Percentiles rank a stretch among this genome's conserved stretches.
phyloP scores from a whole-genome alignment of 2,329 filamentous ascomycete species.

The Amauroascus verrucosus region DNA sequence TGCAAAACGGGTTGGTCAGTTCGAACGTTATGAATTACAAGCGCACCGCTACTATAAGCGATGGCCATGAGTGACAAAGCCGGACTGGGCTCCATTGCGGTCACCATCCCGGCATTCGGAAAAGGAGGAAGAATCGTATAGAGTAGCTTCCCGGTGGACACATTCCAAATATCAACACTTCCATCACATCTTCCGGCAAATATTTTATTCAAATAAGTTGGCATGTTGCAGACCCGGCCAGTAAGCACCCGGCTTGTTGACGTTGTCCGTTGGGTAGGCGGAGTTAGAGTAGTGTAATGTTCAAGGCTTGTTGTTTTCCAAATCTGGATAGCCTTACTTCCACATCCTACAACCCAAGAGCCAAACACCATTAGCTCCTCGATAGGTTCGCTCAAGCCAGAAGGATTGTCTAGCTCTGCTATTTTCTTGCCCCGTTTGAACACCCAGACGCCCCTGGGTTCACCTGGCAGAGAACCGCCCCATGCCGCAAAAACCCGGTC shows the following conservation, averaged over 20 bases:
- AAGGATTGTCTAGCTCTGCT: constrained; percentile 60
- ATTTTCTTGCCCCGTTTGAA: constrained; percentile 85
- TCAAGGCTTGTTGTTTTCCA: constrained; percentile 78
- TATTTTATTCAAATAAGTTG: constrained; percentile 92
- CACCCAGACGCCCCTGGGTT: constrained; percentile 65
- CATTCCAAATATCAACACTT: constrained; percentile 92
- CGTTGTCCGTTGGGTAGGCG: constrained; percentile 47
- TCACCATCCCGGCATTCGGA: constrained; percentile 66
- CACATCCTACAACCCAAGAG: constrained; percentile 78
- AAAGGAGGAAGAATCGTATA: constrained; percentile 76
- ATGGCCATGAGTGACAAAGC: constrained; percentile 79
- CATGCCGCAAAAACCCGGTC: constrained; percentile 82
- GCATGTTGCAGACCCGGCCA: constrained; percentile 73
- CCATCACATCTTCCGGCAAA: constrained; percentile 82
- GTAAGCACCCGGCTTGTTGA: constrained; percentile 59
- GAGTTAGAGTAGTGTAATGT: constrained; percentile 74
- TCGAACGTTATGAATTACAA: constrained; percentile 73
- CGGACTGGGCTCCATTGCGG: constrained; percentile 72
- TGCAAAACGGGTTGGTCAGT: constrained; percentile 63
- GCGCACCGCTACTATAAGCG: constrained; percentile 67
- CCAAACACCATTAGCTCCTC: constrained; percentile 73
- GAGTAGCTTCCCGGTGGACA: constrained; percentile 80
- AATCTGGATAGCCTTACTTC: constrained; percentile 65
- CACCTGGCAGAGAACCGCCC: constrained; percentile 50
- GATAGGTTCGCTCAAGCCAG: constrained; percentile 55